Conservation (phyloP, 176 grass and related monocot genomes). For the Triticum urartu region DNA sequence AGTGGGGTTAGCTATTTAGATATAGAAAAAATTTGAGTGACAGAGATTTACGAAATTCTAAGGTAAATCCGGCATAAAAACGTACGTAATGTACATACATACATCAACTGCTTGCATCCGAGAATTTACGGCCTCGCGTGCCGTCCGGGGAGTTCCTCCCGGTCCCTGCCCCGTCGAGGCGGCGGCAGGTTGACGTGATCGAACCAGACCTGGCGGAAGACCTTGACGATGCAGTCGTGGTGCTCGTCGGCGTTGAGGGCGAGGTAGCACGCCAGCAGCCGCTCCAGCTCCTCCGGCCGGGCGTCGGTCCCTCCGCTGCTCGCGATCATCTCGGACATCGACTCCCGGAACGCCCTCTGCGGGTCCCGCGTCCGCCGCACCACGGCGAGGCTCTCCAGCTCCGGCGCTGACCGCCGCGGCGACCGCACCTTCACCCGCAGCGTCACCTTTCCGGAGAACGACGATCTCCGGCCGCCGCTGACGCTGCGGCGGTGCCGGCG, state of each 20-base stretch:
- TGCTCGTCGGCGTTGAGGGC: conserved; percentile 83
- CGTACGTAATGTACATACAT: not conserved
- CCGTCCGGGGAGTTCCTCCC: not conserved
- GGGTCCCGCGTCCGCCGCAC: conserved; percentile 75
- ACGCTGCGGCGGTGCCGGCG: conserved; percentile 10
- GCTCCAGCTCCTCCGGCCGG: conserved; percentile 70
- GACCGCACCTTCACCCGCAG: conserved; percentile 36
- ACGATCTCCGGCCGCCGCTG: not conserved
- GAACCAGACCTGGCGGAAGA: conserved; percentile 78
- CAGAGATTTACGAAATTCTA: not conserved
- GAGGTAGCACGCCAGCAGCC: conserved; percentile 82
- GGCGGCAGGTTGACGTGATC: conserved; percentile 46
- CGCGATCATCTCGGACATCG: conserved; percentile 84
- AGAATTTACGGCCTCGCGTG: not conserved
- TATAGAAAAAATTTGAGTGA: not conserved
- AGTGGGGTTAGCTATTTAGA: no score
- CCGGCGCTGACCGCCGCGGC: conserved; percentile 14
- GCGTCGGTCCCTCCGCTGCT: conserved; percentile 38
- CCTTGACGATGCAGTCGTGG: conserved; percentile 80
- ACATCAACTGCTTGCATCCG: not conserved
- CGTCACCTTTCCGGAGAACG: conserved; percentile 42
- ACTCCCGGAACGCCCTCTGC: conserved; percentile 69
- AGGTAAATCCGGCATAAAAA: not conserved
- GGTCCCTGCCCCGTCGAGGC: not conserved
- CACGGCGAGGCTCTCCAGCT: conserved; percentile 61